These are phyloP conservation scores for Colletotrichum salicis DNA, from an alignment of 2,329 filamentous ascomycete genomes.

Conservation along the genomic window DNA sequence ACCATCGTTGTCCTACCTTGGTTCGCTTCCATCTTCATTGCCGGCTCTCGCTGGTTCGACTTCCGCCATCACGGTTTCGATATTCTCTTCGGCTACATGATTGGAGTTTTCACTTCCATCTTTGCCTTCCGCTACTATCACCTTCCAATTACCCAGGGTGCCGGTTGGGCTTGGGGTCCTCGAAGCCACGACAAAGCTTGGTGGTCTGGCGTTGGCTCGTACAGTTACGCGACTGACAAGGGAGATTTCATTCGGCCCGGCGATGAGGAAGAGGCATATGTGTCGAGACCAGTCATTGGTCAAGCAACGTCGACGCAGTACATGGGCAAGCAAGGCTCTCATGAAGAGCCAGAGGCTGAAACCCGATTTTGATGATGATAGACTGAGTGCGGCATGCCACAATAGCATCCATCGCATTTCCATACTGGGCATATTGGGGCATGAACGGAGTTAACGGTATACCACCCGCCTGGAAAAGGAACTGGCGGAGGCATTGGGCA, in stretches of 20 bases:
- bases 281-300: slow-evolving; percentile 10
- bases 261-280: slow-evolving; percentile 45
- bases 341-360: slow-evolving; percentile 24
- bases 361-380: slow-evolving; percentile 18
- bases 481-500: slow-evolving; percentile 12
- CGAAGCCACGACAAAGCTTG: slow-evolving; percentile 79
- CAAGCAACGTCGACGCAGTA: slow-evolving; percentile 28
- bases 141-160: slow-evolving; percentile 79
- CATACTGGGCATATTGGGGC: slow-evolving; percentile 12
- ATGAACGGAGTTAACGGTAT: slow-evolving; percentile 34
- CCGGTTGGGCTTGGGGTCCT: slow-evolving; percentile 90
- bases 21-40: slow-evolving; percentile 80
- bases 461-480: slow-evolving; percentile 23
- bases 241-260: slow-evolving; percentile 39
- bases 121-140: slow-evolving; percentile 89
- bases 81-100: slow-evolving; percentile 83
- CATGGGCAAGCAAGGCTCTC: slow-evolving; percentile 24
- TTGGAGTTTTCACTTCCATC: slow-evolving; percentile 77
- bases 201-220: slow-evolving; percentile 76
- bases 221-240: slow-evolving; percentile 63
- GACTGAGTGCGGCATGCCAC: not conserved
- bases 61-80: slow-evolving; percentile 95
- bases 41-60: slow-evolving; percentile 87
- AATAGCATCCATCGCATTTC: slow-evolving; percentile 8
- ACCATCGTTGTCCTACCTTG: slow-evolving; percentile 77